Percentiles rank a stretch among this genome's conserved stretches.
Conservation (phyloP, 805 yeast species). For the Dipodascopsis uninucleata region DNA sequence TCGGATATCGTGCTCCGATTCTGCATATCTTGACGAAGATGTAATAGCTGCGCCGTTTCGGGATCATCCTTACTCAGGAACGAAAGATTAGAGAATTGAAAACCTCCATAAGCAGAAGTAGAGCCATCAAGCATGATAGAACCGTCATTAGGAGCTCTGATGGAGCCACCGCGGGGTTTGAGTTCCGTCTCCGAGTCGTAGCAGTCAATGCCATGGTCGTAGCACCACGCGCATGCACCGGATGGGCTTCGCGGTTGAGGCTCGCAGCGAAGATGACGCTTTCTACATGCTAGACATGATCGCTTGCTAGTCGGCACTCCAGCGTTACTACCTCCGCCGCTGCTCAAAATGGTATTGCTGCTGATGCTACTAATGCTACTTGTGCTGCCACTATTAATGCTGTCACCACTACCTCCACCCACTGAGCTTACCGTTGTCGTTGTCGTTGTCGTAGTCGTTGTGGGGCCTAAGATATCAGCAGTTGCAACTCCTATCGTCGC, state of each 20-base stretch:
- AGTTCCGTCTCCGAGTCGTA: conserved; percentile 12
- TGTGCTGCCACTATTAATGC: too few relatives aligned
- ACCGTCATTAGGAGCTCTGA: conserved; percentile 6
- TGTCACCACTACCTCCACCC: too few relatives aligned
- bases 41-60: conserved; percentile 8
- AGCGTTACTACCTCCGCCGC: too few relatives aligned
- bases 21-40: conserved; percentile 13
- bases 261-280: conserved; percentile 14
- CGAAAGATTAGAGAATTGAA: conserved; percentile 14
- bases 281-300: conserved; percentile 17
- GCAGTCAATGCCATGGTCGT: conserved; percentile 17
- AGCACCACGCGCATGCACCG: conserved; percentile 18
- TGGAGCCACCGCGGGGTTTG: conserved; percentile 8
- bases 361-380: too few relatives aligned
- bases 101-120: conserved; percentile 19
- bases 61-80: conserved; percentile 9
- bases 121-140: conserved; percentile 14
- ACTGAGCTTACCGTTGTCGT: too few relatives aligned
- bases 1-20: conserved; percentile 5
- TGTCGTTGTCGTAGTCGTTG: too few relatives aligned
- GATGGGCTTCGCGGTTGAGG: conserved; percentile 7
- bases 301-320: conserved; percentile 2
- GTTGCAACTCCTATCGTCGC: too few relatives aligned
- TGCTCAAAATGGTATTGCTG: too few relatives aligned
- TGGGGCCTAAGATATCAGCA: too few relatives aligned